A percentile compares a stretch with the other conserved stretches of the same genome.
Evolutionary conservation across 2,329 filamentous ascomycete species (phyloP).

Genomic region (Coleophoma cylindrospora): DNA sequence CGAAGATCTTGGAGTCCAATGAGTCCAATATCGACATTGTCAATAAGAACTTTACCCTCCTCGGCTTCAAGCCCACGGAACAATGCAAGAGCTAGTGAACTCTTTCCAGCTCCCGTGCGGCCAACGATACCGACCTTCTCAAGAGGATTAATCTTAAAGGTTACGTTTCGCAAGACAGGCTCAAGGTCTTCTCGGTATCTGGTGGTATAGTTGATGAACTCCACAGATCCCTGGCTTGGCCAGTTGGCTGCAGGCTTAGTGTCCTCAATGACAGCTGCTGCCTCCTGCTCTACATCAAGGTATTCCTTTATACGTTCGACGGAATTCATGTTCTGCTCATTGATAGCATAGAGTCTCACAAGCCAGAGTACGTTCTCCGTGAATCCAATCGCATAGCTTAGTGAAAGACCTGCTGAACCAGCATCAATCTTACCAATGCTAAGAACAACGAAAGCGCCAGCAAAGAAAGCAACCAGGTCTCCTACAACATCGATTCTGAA

Average conservation of each 20-base stretch:
- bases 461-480: constrained; percentile 88
- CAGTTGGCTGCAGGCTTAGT: constrained; percentile 74
- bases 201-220: constrained; percentile 86
- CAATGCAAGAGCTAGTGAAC: constrained; percentile 84
- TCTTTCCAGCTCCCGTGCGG: constrained; percentile 93
- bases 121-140: constrained; percentile 97
- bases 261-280: constrained; percentile 69
- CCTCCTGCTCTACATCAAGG: constrained; percentile 92
- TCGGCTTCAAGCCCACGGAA: constrained; percentile 94
- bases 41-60: constrained; percentile 81
- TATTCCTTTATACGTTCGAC: constrained; percentile 98
- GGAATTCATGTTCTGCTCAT: constrained; percentile 99
- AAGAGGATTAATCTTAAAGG: constrained; percentile 76
- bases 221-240: constrained; percentile 79
- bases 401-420: constrained; percentile 85
- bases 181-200: constrained; percentile 85
- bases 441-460: constrained; percentile 83
- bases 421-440: constrained; percentile 81
- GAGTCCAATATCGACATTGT: constrained; percentile 80
- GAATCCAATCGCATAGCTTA: constrained; percentile 95
- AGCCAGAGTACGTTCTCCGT: constrained; percentile 97
- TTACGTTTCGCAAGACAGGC: constrained; percentile 76
- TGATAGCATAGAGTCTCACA: constrained; percentile 86
- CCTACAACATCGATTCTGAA: constrained; percentile 88
- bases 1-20: constrained; percentile 93